These are phyloP conservation scores for Inga leiocalycina DNA, from an alignment of 306 rosid species.

Conservation along the genomic window DNA sequence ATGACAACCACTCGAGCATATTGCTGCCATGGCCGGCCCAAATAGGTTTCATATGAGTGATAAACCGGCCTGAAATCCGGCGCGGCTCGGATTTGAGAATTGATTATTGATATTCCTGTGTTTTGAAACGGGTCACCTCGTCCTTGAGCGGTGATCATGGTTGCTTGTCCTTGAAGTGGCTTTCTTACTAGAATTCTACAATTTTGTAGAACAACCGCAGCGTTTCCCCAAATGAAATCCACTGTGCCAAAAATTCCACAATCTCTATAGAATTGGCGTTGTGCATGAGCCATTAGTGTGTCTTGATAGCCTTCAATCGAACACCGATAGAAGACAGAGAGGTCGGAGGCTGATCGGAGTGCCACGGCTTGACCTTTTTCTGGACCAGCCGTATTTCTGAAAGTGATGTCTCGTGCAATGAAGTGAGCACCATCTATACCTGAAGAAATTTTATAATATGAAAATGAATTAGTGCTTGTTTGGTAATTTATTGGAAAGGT, in stretches of 20 bases:
- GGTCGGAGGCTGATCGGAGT: slow-evolving; percentile 77
- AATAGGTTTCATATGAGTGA: slow-evolving; percentile 43
- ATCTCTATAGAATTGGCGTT: slow-evolving; percentile 62
- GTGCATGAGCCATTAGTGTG: slow-evolving; percentile 46
- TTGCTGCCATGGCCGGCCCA: slow-evolving; percentile 86
- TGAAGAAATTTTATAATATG: slow-evolving; percentile 9
- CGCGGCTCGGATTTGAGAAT: slow-evolving; percentile 64
- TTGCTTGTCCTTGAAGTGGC: slow-evolving; percentile 75
- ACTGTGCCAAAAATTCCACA: slow-evolving; percentile 78
- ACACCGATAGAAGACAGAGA: slow-evolving; percentile 73
- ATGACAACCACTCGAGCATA: slow-evolving; percentile 64
- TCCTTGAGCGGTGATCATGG: slow-evolving; percentile 70
- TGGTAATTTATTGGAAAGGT: too few species aligned
- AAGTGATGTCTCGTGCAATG: slow-evolving; percentile 73
- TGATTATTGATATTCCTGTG: slow-evolving; percentile 68
- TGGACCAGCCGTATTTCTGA: slow-evolving; percentile 73
- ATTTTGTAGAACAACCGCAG: too few species aligned
- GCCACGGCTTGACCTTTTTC: slow-evolving; percentile 82
- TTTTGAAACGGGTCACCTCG: slow-evolving; percentile 50
- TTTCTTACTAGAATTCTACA: slow-evolving; percentile 9
- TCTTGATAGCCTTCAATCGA: slow-evolving; percentile 81
- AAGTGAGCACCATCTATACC: slow-evolving; percentile 78
- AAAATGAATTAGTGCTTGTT: too few species aligned
- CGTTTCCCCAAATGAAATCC: slow-evolving; percentile 52
- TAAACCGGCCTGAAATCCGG: slow-evolving; percentile 54